A percentile compares a stretch with the other conserved stretches of the same genome.
phyloP scores from a whole-genome alignment of 2,329 filamentous ascomycete genomes.

The Trichothecium roseum region DNA sequence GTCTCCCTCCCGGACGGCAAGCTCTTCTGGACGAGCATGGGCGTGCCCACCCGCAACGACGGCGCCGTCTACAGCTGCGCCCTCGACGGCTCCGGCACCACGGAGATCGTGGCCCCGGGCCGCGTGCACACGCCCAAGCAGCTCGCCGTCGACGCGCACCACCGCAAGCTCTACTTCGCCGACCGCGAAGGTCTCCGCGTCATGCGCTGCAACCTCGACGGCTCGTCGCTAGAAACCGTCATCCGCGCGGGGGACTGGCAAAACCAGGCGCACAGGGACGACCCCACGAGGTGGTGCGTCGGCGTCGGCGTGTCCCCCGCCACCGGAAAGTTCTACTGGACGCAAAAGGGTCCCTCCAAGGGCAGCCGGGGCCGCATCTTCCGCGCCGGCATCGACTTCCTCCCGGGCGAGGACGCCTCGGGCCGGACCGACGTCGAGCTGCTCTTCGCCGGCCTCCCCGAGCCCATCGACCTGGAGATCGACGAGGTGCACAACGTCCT shows the following conservation, averaged over 20 bases:
- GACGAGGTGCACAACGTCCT: conserved; percentile 32
- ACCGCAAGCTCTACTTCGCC: conserved; percentile 27
- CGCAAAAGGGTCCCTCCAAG: conserved; percentile 47
- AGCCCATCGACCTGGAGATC: conserved; percentile 47
- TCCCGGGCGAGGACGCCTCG: conserved; percentile 23
- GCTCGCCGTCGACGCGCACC: conserved; percentile 18
- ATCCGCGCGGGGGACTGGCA: conserved; percentile 20
- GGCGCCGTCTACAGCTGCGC: conserved; percentile 32
- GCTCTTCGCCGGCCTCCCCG: conserved; percentile 34
- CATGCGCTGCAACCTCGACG: conserved; percentile 27
- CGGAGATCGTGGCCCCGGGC: conserved; percentile 30
- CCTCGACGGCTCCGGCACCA: conserved; percentile 35
- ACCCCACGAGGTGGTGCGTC: conserved; percentile 39
- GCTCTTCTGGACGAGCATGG: conserved; percentile 43
- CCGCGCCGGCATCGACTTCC: conserved; percentile 31
- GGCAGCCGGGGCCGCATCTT: conserved; percentile 40
- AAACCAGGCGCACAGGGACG: conserved; percentile 13
- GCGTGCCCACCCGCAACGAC: conserved; percentile 23
- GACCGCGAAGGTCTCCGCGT: conserved; percentile 34
- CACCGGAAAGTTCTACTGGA: conserved; percentile 44
- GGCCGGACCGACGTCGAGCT: conserved; percentile 29
- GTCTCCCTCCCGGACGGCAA: conserved; percentile 19
- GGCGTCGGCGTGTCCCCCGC: conserved; percentile 37
- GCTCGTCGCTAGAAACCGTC: conserved; percentile 26
- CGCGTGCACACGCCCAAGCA: conserved; percentile 38